Base-by-base conservation (phyloP, 1,139 yeast species). In the Debaryomycetaceae sp. region DNA sequence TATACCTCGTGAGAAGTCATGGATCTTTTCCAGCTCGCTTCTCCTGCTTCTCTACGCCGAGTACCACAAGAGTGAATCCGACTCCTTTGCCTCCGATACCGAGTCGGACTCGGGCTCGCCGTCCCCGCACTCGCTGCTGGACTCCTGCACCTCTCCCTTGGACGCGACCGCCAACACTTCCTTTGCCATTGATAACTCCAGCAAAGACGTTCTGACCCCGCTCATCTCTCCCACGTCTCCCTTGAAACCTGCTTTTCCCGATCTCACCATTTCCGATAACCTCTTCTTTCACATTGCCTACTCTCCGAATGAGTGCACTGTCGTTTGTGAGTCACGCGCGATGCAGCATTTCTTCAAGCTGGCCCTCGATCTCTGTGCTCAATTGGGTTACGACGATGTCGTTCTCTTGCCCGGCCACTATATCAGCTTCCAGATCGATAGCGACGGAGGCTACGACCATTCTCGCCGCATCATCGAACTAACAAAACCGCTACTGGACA, bases 401-500 rank as follows among this genome's bases (percentile, higher is more conserved):
- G 44, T 63, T 32, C 42, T 73, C n/a, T 40, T 74, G 7, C 53
- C 58, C 1, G 67, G 67, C 19, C 53, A 55, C 15, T 77, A 68
- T 41, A 53, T 74, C 23, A 68, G 68, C 18, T 53, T 77, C 21
- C 80, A 74, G 36, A 69, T 77, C 3, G 77, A 75, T 37, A 68
- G 73, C 31, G 81, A 74, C 36, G 80, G 83, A 1, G 58, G 62
- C 13, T 66, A 62, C 38, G 73, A 58, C 39, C 51, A 64, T 33
- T 74, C 75, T 23, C 55, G 67, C 24, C 53, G 77, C 25, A 75
- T 77, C 7, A 46, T 77, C 30, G 72, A 71, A 33, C 52, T 77
- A 19, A 74, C 81, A 1, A 61, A 64, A 29, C 86, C 86, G 3
- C 53, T 77, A 14, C 67, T 80, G 0, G 59, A 62, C 23, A 73